phyloP scores from a whole-genome alignment of 768 basidiomycete genomes.

The Boletus rubescentipes region DNA sequence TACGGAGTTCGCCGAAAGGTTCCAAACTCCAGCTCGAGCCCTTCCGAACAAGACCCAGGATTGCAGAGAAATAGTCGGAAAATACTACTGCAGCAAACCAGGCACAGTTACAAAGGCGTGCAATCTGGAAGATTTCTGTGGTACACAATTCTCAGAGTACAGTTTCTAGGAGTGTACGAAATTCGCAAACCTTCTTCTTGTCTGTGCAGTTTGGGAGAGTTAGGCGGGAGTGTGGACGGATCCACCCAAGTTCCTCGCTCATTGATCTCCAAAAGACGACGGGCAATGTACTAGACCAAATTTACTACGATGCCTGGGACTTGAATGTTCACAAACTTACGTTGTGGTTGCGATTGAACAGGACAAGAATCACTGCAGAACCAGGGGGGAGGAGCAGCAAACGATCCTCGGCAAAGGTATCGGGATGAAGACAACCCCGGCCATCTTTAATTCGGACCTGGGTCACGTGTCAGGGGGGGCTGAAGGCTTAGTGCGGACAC shows the following conservation, averaged over 20 bases:
- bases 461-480: neutral
- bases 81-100: conserved; percentile 82
- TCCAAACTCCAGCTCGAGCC: conserved; percentile 77
- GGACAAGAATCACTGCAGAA: conserved; percentile 68
- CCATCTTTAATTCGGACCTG: conserved; percentile 50
- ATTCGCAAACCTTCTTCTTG: conserved; percentile 53
- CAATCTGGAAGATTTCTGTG: conserved; percentile 78
- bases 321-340: conserved; percentile 39
- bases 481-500: conserved; percentile 14
- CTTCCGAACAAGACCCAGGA: conserved; percentile 73
- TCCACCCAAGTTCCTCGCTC: conserved; percentile 65
- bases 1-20: conserved; percentile 74
- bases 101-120: conserved; percentile 72
- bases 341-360: conserved; percentile 91
- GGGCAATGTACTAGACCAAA: conserved; percentile 66
- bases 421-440: conserved; percentile 63
- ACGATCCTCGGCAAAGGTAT: conserved; percentile 77
- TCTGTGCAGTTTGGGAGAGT: conserved; percentile 36
- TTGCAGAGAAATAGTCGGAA: conserved; percentile 79
- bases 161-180: neutral
- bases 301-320: neutral
- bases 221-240: conserved; percentile 44
- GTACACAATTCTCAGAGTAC: conserved; percentile 18
- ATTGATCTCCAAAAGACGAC: conserved; percentile 76
- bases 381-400: conserved; percentile 78